Conservation (phyloP, 805 yeast species). For the Sugiyamaella floridensis region DNA sequence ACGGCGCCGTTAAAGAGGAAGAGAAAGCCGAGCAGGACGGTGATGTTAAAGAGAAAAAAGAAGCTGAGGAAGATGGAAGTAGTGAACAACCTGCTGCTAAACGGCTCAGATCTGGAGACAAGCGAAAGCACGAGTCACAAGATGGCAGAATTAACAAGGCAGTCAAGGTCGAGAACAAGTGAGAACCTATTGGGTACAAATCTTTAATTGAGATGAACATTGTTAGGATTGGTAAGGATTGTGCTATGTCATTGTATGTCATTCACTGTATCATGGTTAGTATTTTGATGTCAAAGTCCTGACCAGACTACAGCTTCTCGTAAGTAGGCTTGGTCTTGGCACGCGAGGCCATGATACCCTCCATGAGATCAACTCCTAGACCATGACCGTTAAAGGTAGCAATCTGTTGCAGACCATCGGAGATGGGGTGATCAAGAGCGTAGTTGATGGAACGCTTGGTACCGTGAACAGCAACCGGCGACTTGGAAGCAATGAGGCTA, state of each 20-base stretch:
- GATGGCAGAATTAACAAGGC: background rate
- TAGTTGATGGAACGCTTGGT: conserved; percentile 50
- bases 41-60: too few species aligned
- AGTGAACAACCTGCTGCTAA: too few species aligned
- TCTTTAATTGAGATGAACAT: too few species aligned
- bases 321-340: conserved; percentile 26
- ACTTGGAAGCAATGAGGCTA: conserved; percentile 37
- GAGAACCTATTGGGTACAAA: too few species aligned
- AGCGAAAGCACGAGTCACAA: background rate
- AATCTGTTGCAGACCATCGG: conserved; percentile 45
- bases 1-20: too few species aligned
- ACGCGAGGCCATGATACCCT: conserved; percentile 27
- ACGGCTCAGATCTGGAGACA: background rate
- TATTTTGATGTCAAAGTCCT: too few species aligned
- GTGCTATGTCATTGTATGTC: too few species aligned
- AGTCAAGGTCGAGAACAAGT: too few species aligned
- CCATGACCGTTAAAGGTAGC: conserved; percentile 46
- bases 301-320: conserved; percentile 23
- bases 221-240: too few species aligned
- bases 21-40: too few species aligned
- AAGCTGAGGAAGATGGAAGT: too few species aligned
- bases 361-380: conserved; percentile 28
- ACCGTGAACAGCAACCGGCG: conserved; percentile 57
- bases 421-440: conserved; percentile 34
- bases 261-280: too few species aligned